phyloP scores from a whole-genome alignment of 768 basidiomycete species.

The Lactarius indigo region DNA sequence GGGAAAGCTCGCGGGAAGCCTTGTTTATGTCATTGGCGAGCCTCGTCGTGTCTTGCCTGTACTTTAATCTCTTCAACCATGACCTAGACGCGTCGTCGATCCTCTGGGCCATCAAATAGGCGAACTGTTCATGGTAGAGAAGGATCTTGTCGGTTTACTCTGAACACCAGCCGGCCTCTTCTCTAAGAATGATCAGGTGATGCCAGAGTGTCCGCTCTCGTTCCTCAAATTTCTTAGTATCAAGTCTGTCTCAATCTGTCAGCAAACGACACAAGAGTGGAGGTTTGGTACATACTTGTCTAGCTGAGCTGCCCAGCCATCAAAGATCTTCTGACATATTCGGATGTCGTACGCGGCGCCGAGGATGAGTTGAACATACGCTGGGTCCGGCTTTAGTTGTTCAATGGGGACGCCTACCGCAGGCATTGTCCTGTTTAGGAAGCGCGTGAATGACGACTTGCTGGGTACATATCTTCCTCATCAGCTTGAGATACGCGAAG shows the following conservation, averaged over 20 bases:
- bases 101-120: constrained; percentile 10
- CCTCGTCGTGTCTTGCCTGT: constrained; percentile 3
- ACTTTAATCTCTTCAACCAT: constrained; percentile 10
- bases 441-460: constrained; percentile 3
- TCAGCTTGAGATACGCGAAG: neutral
- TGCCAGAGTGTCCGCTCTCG: neutral
- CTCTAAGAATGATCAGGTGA: constrained; percentile 1
- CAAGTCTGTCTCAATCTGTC: neutral
- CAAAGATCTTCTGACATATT: constrained; percentile 12
- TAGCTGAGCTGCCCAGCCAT: constrained; percentile 11
- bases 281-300: constrained; percentile 9
- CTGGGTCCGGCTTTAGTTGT: neutral
- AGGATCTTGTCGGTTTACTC: constrained; percentile 11
- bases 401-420: constrained; percentile 9
- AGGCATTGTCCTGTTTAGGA: constrained; percentile 9
- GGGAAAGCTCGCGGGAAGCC: constrained; percentile 2
- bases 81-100: constrained; percentile 13
- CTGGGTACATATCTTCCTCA: constrained; percentile 14
- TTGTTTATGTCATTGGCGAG: constrained; percentile 12
- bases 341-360: constrained; percentile 14
- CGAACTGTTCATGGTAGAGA: constrained; percentile 12
- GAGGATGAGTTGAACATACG: constrained; percentile 7
- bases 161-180: constrained; percentile 7
- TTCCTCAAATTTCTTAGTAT: neutral
- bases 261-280: neutral